A percentile compares a stretch with the other conserved stretches of the same genome.
Conservation (phyloP, 805 yeast genomes). For the Barnettozyma populi region DNA sequence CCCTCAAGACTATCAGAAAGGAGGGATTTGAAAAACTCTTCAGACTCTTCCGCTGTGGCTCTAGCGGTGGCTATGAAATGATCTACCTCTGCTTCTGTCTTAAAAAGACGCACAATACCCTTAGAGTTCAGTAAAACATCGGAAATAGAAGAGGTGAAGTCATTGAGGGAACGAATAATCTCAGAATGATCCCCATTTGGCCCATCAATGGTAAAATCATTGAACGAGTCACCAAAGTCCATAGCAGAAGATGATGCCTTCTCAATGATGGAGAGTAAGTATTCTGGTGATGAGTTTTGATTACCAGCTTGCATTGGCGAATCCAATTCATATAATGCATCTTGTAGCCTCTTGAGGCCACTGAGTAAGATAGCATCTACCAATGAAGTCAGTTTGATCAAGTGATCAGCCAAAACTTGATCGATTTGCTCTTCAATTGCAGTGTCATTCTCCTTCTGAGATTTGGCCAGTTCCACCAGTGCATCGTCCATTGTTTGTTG, state of each 20-base stretch:
- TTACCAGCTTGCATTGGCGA: slow-evolving; percentile 83
- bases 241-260: slow-evolving; percentile 66
- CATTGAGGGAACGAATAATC: slow-evolving; percentile 57
- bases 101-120: slow-evolving; percentile 56
- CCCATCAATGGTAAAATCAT: slow-evolving; percentile 72
- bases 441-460: slow-evolving; percentile 42
- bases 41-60: slow-evolving; percentile 54
- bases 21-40: slow-evolving; percentile 55
- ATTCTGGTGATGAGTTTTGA: slow-evolving; percentile 67
- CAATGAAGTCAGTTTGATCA: slow-evolving; percentile 47
- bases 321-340: slow-evolving; percentile 59
- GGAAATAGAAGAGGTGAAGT: slow-evolving; percentile 53
- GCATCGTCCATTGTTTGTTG: slow-evolving; percentile 78
- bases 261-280: slow-evolving; percentile 62
- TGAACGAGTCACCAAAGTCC: slow-evolving; percentile 75
- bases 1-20: slow-evolving; percentile 47
- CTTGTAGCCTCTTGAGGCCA: slow-evolving; percentile 70
- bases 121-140: slow-evolving; percentile 64
- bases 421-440: slow-evolving; percentile 58
- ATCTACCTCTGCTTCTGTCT: slow-evolving; percentile 48
- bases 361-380: slow-evolving; percentile 65
- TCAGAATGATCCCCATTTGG: slow-evolving; percentile 55
- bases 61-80: slow-evolving; percentile 43
- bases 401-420: slow-evolving; percentile 40
- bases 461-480: slow-evolving; percentile 48